Base-by-base conservation (phyloP, 768 basidiomycete species). In the Boletus eberwhitei region DNA sequence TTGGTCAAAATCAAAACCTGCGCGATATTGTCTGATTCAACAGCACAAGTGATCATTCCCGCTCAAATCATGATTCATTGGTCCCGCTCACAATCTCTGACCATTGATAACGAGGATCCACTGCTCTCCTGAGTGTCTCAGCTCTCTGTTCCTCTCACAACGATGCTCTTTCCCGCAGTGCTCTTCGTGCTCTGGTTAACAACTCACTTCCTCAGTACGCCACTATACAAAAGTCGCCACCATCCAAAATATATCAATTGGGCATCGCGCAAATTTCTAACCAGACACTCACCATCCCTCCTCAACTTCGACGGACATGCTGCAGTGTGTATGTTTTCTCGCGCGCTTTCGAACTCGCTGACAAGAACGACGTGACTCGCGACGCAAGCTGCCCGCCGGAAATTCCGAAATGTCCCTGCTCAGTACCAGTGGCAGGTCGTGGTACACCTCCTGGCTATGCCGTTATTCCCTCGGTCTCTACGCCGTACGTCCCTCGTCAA, bases 321-420 rank as follows among this genome's bases (percentile, higher is more conserved):
- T 13, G 40, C 54, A 22, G 65, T 65, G 22, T 42, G 58, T 62
- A 46, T 39, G 1, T 24, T 12, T 11, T 3, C 19, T 36, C 29
- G 5, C 2, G 31, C 31, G 8, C 42, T 22, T 37, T 35, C 26
- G 19, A 42, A 13, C 21, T 14, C 46, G n/a, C n/a, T n/a, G 26
- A 62, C 55, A 4, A 35, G 21, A 16, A 17, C 8, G 5, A 26
- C 21, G 32, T 35, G 65, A 63, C 54, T 65, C 22, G 39, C 57
- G 6, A 49, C 54, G 2, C 65, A 52, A 48, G 42, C 55, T 22
- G 54, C 55, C 7, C 35, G 43, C 31, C 54, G 41, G 2, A 67
- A 66, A 50, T 68, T 62, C 16, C 48, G 32, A 44, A 53, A 58
- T 17, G 65, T 60, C 4, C 56, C 58, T 26, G 42, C 54, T 14